Percentiles rank a stretch among this genome's conserved stretches.
These are phyloP conservation scores for Globisporangium mamillatum DNA, from an alignment of 352 stramenopile species.

Conservation along the genomic window DNA sequence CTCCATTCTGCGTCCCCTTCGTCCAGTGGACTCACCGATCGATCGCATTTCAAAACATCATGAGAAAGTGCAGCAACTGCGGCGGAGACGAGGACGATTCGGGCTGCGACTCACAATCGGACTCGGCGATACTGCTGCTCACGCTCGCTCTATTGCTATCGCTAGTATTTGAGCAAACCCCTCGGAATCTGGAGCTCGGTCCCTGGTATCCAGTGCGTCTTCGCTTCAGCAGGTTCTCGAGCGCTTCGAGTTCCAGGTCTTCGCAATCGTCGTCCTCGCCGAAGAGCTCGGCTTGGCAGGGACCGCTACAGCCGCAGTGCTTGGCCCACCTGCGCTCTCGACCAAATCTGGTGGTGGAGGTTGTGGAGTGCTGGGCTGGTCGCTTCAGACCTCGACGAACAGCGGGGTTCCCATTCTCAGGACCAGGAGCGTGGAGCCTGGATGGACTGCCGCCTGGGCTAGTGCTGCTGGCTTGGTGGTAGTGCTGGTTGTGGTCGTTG, in stretches of 20 bases:
- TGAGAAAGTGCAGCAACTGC: conserved; percentile 16
- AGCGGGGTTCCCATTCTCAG: not conserved
- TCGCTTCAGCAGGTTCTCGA: not conserved
- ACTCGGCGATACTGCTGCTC: not conserved
- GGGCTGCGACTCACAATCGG: not conserved
- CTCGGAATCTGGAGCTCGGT: not conserved
- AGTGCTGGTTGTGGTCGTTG: not conserved
- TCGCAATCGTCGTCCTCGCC: conserved; percentile 8
- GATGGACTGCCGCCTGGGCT: not conserved
- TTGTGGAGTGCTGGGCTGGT: not conserved
- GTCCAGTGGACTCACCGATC: not conserved
- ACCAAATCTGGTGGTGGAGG: not conserved
- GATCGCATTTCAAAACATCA: conserved; percentile 11
- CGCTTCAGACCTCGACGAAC: conserved; percentile 5
- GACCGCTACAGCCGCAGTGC: conserved; percentile 11
- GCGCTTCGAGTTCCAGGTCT: not conserved
- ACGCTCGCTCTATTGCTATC: not conserved
- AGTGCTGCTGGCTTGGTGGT: not conserved
- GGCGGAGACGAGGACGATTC: conserved; percentile 2
- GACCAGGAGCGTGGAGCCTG: not conserved
- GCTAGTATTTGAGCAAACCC: not conserved
- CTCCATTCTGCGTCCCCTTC: not conserved
- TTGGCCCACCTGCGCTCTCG: conserved; percentile 10
- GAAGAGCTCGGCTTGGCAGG: conserved; percentile 11
- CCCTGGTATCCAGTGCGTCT: not conserved